These are phyloP conservation scores for Salmacisia buchloeana DNA, from an alignment of 1,284 basidiomycete species.

Conservation along the genomic window DNA sequence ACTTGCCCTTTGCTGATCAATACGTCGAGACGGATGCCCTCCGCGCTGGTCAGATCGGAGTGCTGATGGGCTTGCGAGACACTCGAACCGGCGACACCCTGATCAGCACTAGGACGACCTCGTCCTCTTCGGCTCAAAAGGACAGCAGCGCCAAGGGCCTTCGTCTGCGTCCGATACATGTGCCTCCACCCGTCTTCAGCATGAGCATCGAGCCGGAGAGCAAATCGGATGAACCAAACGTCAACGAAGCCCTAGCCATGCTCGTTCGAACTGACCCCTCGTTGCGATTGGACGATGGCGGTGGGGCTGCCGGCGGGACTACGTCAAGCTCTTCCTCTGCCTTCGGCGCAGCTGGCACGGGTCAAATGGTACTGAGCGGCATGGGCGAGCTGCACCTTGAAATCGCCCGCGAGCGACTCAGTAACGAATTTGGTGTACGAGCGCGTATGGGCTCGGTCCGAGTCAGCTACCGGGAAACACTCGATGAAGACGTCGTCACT, in stretches of 20 bases:
- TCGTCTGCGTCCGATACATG: conserved; percentile 65
- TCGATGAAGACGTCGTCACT: conserved; percentile 51
- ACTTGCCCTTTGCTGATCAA: conserved; percentile 72
- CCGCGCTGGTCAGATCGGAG: conserved; percentile 75
- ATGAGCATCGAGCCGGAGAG: conserved; percentile 44
- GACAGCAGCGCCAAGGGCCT: conserved; percentile 27
- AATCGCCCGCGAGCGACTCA: conserved; percentile 71
- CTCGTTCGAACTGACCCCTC: conserved; percentile 81
- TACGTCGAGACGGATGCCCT: conserved; percentile 74
- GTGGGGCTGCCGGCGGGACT: conserved; percentile 10
- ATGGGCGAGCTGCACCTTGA: conserved; percentile 80
- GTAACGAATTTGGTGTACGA: conserved; percentile 70
- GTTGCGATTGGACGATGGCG: conserved; percentile 61
- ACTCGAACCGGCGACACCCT: conserved; percentile 85
- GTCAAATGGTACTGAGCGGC: conserved; percentile 75
- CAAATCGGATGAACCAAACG: conserved; percentile 63
- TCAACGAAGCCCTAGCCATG: conserved; percentile 67
- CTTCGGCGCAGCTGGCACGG: conserved; percentile 55
- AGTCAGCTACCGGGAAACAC: conserved; percentile 73
- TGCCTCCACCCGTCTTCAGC: conserved; percentile 69
- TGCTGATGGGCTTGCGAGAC: conserved; percentile 72
- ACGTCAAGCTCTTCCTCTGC: conserved; percentile 12
- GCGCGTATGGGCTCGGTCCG: conserved; percentile 72
- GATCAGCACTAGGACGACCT: conserved; percentile 24
- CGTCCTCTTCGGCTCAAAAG: neutral